A percentile compares a stretch with the other conserved stretches of the same genome.
Conservation (phyloP, 805 yeast species). For the Ogataea corticis region DNA sequence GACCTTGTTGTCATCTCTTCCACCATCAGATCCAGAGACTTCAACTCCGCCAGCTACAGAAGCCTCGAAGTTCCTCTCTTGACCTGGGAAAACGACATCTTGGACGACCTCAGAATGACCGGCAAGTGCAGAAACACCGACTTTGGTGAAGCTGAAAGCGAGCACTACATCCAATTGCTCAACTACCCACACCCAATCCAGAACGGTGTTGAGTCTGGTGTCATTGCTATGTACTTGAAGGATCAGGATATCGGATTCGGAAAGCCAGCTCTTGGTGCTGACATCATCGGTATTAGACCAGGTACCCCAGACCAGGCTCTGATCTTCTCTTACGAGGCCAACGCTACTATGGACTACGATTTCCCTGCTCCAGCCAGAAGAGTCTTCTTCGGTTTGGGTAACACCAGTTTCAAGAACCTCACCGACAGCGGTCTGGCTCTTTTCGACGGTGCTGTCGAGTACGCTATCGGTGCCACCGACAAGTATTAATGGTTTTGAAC, state of each 20-base stretch:
- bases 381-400: conserved; percentile 4
- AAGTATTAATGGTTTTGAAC: background rate
- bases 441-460: conserved; percentile 2
- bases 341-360: conserved; percentile 6
- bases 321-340: conserved; percentile 4
- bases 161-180: conserved; percentile 4
- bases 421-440: conserved; percentile 1
- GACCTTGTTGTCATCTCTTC: conserved; percentile 3
- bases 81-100: conserved; percentile 6
- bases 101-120: conserved; percentile 5
- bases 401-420: background rate
- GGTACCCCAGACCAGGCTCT: conserved; percentile 3
- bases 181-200: conserved; percentile 6
- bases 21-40: conserved; percentile 6
- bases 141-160: conserved; percentile 4
- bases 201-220: conserved; percentile 4
- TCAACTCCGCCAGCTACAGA: background rate
- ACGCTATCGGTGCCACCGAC: conserved; percentile 2
- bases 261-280: conserved; percentile 3
- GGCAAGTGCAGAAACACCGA: conserved; percentile 3
- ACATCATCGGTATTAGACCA: conserved; percentile 6
- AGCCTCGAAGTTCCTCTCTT: background rate
- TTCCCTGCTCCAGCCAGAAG: conserved; percentile 7
- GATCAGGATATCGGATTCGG: conserved; percentile 3
- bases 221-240: background rate